A percentile compares a stretch with the other conserved stretches of the same genome.
phyloP scores from a whole-genome alignment of 1,139 yeast genomes.

The Lodderomyces parapsilosis region DNA sequence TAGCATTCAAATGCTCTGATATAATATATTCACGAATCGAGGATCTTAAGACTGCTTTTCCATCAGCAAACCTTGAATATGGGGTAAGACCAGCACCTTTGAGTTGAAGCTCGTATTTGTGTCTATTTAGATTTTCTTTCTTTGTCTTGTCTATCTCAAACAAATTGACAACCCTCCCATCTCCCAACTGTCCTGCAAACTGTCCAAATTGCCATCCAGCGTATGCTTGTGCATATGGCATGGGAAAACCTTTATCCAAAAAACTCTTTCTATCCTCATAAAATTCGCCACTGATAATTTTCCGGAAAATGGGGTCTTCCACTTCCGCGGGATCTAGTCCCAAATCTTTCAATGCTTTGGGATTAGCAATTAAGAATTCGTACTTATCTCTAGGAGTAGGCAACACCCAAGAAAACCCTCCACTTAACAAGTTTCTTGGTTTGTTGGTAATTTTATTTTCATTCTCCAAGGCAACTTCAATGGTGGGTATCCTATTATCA shows the following conservation, averaged over 20 bases:
- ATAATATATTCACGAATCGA: constrained; percentile 85
- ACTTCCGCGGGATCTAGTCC: constrained; percentile 42
- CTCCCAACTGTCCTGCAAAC: constrained; percentile 97
- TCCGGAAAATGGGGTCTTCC: constrained; percentile 41
- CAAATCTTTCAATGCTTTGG: constrained; percentile 59
- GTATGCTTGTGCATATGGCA: constrained; percentile 87
- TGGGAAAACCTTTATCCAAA: constrained; percentile 42
- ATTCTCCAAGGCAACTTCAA: constrained; percentile 47
- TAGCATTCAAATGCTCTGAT: constrained; percentile 75
- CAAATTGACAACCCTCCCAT: constrained; percentile 83
- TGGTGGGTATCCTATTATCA: constrained; percentile 57
- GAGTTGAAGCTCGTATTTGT: constrained; percentile 66
- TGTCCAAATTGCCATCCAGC: constrained; percentile 97
- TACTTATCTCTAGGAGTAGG: constrained; percentile 64
- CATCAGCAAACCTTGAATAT: constrained; percentile 92
- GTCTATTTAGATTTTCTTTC: constrained; percentile 28
- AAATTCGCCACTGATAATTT: constrained; percentile 63
- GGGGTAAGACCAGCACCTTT: constrained; percentile 95
- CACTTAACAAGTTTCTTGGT: constrained; percentile 62
- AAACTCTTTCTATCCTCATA: constrained; percentile 28
- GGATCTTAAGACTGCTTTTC: constrained; percentile 87
- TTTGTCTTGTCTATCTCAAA: constrained; percentile 56
- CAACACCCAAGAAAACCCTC: constrained; percentile 67
- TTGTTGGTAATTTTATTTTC: constrained; percentile 33
- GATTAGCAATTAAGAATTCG: constrained; percentile 57